Evolutionary conservation across 2,329 filamentous ascomycete species (phyloP).

Genomic region (Shiraia sp.): DNA sequence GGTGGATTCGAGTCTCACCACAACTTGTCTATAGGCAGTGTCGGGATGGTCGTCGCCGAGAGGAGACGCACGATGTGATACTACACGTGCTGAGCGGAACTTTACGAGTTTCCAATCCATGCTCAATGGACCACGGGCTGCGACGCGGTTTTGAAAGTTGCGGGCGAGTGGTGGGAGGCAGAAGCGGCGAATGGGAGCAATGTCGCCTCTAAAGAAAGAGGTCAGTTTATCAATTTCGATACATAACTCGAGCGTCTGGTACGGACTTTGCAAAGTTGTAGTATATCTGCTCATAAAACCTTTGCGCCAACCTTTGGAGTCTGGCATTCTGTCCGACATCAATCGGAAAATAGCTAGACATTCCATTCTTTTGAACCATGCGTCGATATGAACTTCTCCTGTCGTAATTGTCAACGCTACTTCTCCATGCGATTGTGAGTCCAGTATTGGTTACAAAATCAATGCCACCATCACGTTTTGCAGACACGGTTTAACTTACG

Average conservation of each 20-base stretch:
- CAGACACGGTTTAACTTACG: constrained; percentile 11
- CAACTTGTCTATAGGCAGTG: constrained; percentile 28
- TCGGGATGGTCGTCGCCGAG: constrained; percentile 42
- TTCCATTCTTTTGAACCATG: constrained; percentile 17
- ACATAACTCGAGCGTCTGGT: background rate
- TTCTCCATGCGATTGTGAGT: background rate
- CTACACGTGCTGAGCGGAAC: constrained; percentile 51
- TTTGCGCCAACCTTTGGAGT: constrained; percentile 51
- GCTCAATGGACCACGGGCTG: constrained; percentile 52
- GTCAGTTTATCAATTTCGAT: constrained; percentile 7
- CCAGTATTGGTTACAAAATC: no score
- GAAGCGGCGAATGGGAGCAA: constrained; percentile 44
- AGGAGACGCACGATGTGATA: constrained; percentile 59
- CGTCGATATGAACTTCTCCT: constrained; percentile 20
- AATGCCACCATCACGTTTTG: background rate
- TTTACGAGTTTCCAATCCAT: constrained; percentile 49
- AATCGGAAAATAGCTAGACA: constrained; percentile 13
- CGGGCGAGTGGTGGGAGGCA: constrained; percentile 59
- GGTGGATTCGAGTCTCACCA: constrained; percentile 28
- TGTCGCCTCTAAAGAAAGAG: constrained; percentile 20
- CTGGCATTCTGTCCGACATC: constrained; percentile 13
- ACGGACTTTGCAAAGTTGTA: constrained; percentile 57
- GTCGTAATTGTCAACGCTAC: constrained; percentile 4
- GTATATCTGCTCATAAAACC: constrained; percentile 65
- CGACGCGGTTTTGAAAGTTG: constrained; percentile 59